A percentile compares a stretch with the other conserved stretches of the same genome.
Evolutionary conservation across 164 flowering plant genomes (phyloP).

Genomic region (Umbellularia californica): DNA sequence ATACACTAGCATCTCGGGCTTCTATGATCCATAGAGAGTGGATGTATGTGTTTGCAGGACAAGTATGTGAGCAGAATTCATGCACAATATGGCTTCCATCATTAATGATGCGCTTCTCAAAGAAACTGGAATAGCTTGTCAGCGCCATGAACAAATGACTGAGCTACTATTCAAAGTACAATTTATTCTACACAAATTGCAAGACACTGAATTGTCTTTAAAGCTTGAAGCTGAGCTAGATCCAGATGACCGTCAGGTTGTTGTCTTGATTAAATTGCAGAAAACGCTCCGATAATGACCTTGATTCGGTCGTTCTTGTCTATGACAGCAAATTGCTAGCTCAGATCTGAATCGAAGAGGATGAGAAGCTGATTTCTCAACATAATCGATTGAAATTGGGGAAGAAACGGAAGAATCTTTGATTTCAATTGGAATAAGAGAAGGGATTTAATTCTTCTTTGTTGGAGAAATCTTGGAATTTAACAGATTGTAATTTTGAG

Average conservation of each 20-base stretch:
- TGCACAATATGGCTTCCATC: constrained; percentile 86
- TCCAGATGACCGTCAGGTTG: constrained; percentile 56
- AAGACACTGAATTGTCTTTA: constrained; percentile 64
- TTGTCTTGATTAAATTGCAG: neutral
- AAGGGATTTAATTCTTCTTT: no score
- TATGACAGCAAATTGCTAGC: no score
- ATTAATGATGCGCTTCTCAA: constrained; percentile 46
- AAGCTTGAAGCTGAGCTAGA: constrained; percentile 54
- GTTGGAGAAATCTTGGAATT: no score
- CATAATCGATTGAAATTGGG: no score
- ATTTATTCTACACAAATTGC: constrained; percentile 51
- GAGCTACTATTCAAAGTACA: constrained; percentile 45
- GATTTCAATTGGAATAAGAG: no score
- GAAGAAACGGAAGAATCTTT: no score
- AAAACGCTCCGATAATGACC: no score
- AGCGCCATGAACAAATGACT: constrained; percentile 24
- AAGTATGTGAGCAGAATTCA: constrained; percentile 69
- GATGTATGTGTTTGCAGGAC: constrained; percentile 66
- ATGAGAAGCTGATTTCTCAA: no score
- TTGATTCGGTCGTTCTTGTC: no score
- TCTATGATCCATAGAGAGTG: constrained; percentile 39
- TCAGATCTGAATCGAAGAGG: no score
- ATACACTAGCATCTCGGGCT: constrained; percentile 13
- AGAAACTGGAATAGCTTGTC: constrained; percentile 22
- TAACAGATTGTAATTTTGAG: no score